Evolutionary conservation across 2,329 filamentous ascomycete species (phyloP).

Genomic region (Mariannaea sp.): DNA sequence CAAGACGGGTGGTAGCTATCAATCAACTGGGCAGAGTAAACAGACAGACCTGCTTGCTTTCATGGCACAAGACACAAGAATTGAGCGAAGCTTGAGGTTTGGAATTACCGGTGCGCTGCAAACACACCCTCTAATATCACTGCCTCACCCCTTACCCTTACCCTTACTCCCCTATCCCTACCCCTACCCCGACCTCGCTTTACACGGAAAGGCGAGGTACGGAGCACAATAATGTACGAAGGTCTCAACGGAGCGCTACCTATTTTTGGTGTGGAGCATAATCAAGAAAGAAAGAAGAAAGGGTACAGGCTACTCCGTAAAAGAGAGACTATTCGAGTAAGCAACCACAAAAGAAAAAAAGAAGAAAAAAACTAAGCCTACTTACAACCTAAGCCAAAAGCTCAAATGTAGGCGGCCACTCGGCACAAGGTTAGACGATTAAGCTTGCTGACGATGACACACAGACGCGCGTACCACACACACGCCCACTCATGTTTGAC

Average conservation of each 20-base stretch:
- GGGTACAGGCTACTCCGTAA: not conserved
- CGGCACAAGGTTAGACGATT: not conserved
- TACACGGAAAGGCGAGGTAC: not conserved
- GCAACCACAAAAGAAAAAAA: too few relatives aligned
- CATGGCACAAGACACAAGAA: not conserved
- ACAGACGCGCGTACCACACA: conserved; percentile 6
- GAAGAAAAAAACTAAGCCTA: conserved; percentile 5
- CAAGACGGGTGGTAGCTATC: too few relatives aligned
- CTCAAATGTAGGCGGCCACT: not conserved
- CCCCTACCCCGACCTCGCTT: not conserved
- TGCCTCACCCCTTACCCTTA: not conserved
- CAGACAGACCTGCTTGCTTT: not conserved
- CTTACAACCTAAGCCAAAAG: conserved; percentile 6
- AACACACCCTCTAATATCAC: not conserved
- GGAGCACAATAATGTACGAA: not conserved
- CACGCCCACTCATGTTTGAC: not conserved
- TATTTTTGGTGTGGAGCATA: too few relatives aligned
- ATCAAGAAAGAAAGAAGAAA: not conserved
- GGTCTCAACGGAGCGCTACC: not conserved
- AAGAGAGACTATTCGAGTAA: too few relatives aligned
- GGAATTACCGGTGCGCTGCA: not conserved
- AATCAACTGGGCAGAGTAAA: not conserved
- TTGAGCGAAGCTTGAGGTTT: not conserved
- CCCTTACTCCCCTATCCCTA: too few relatives aligned
- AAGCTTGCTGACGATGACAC: conserved; percentile 15